Conservation (phyloP, 768 basidiomycete species). For the Rhizopogon roseolus region DNA sequence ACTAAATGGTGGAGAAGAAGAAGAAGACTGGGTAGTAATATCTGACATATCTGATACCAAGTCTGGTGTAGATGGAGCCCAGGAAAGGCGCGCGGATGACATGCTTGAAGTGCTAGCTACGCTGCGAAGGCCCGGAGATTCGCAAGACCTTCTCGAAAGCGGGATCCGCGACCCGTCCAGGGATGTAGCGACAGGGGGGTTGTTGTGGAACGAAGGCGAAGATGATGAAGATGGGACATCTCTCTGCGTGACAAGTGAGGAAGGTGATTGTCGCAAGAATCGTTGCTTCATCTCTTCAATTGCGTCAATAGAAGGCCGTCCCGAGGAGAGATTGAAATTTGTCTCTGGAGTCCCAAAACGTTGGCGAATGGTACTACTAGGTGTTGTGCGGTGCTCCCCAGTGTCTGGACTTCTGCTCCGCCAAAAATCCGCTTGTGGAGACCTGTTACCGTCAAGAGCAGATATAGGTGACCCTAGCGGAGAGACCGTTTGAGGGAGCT, state of each 20-base stretch:
- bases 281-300: slow-evolving; percentile 63
- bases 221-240: slow-evolving; percentile 9
- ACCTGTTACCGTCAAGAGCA: slow-evolving; percentile 3
- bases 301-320: slow-evolving; percentile 40
- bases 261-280: slow-evolving; percentile 34
- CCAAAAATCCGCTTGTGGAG: not conserved
- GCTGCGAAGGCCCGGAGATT: slow-evolving; percentile 23
- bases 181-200: slow-evolving; percentile 13
- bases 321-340: slow-evolving; percentile 6
- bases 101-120: slow-evolving; percentile 23
- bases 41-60: slow-evolving; percentile 60
- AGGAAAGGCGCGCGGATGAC: slow-evolving; percentile 22
- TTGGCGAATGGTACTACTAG: slow-evolving; percentile 4
- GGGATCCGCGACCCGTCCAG: slow-evolving; percentile 23
- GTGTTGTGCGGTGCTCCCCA: slow-evolving; percentile 9
- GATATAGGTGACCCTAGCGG: not conserved
- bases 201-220: slow-evolving; percentile 15
- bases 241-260: slow-evolving; percentile 19
- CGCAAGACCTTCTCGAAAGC: slow-evolving; percentile 16
- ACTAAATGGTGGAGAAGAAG: slow-evolving; percentile 45
- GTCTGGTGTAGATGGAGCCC: slow-evolving; percentile 51
- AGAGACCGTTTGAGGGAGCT: slow-evolving; percentile 10
- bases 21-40: slow-evolving; percentile 48
- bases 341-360: slow-evolving; percentile 11
- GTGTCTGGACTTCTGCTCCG: slow-evolving; percentile 3